Evolutionary conservation across 495 filamentous ascomycete genomes (phyloP).

Genomic region (Pyrenopolyporus hunteri): DNA sequence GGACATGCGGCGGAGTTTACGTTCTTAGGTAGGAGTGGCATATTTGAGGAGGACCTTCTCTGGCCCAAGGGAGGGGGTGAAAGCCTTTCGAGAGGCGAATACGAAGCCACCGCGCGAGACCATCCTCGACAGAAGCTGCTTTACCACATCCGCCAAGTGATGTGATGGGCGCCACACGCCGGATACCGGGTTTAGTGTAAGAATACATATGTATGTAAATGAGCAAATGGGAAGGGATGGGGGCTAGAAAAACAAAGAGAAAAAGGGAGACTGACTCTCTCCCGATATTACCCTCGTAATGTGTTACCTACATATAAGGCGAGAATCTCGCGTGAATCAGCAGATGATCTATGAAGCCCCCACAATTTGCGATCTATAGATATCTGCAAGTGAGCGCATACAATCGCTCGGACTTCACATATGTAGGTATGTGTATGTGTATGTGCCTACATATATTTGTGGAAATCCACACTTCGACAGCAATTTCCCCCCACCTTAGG

Average conservation of each 20-base stretch:
- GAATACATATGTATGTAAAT: too few relatives aligned
- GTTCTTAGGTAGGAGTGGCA: conserved; percentile 13
- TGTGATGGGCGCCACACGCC: neutral
- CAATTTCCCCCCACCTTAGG: neutral
- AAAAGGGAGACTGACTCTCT: neutral
- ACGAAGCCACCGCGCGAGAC: conserved; percentile 7
- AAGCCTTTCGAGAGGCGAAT: conserved; percentile 7
- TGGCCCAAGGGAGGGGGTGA: neutral
- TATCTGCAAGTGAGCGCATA: conserved; percentile 11
- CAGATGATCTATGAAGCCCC: neutral
- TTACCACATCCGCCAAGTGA: neutral
- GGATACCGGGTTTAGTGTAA: conserved; percentile 8
- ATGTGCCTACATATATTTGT: too few relatives aligned
- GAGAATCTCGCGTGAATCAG: conserved; percentile 9
- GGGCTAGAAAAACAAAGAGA: neutral
- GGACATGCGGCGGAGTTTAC: conserved; percentile 29
- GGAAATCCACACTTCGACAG: neutral
- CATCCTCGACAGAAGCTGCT: conserved; percentile 3
- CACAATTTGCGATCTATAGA: conserved; percentile 7
- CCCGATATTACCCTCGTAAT: conserved; percentile 3
- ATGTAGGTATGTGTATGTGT: too few relatives aligned
- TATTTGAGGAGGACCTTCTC: neutral
- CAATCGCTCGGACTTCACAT: conserved; percentile 15
- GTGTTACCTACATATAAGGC: neutral
- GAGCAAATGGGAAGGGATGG: neutral